Base-by-base conservation (phyloP, 75 land plant species). In the Larix kaempferi region DNA sequence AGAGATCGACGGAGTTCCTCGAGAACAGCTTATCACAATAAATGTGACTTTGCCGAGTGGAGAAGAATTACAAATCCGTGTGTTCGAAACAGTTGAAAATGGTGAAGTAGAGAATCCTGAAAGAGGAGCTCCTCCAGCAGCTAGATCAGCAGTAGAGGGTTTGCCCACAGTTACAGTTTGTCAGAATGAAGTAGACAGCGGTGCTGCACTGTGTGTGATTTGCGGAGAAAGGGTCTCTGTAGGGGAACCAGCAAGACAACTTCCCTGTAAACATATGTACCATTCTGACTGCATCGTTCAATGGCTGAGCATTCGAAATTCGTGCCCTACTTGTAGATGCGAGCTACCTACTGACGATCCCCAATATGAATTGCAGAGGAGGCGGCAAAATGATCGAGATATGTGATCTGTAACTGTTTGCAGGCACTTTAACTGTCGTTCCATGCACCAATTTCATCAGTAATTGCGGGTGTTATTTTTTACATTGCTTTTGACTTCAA, bases 191-290 rank as follows among this genome's bases (percentile, higher is more conserved):
- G 35, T 77, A 7, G 82, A 67, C 3, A 39, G 26, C 21, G 80
- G 67, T n/a, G 25, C 78, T 15, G 81, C 80, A 58, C 62, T 33
- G 29, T 86, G 88, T 76, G 82, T 86, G 14, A 78, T 86, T 56
- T 86, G 88, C 78, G 83, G 80, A 86, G 86, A 86, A 62, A 62
- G 21, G 21, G 26, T 86, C 26, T 21, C 12, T 14, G 14, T 80
- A 3, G 78, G 25, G 39, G 86, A 78, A 16, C 22, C 63, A 33
- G 80, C 60, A 22, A 86, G 67, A 66, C n/a, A n/a, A 15, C 26
- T 83, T 26, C 88, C 88, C 33, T 86, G 88, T 37, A 57, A 17
- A 6, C 88, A 86, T 80, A 22, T 27, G 13, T 86, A 83, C 56
- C 88, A 86, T 58, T 57, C 71, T 8, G 29, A 25, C 19, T 80